Conservation (phyloP, 75 land plant species). For the Adiantum capillusveneris region DNA sequence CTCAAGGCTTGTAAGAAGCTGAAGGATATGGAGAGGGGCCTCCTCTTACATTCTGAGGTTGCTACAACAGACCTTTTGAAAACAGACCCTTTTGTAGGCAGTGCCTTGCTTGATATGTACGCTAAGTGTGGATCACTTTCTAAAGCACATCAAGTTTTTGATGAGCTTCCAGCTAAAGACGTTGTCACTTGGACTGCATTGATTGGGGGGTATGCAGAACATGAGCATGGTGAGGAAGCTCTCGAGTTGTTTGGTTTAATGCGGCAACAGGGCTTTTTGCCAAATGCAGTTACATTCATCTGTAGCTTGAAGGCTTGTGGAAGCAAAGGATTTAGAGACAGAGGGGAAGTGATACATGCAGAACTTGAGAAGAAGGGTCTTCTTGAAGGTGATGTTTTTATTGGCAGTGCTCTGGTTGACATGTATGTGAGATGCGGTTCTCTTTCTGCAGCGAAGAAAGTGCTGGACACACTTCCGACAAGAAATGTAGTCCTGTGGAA, state of each 20-base stretch:
- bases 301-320: slow-evolving; percentile 40
- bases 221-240: slow-evolving; percentile 35
- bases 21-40: slow-evolving; percentile 11
- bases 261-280: slow-evolving; percentile 27
- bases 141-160: slow-evolving; percentile 22
- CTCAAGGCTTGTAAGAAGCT: slow-evolving; percentile 10
- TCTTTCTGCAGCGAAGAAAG: slow-evolving; percentile 20
- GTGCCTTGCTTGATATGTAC: slow-evolving; percentile 46
- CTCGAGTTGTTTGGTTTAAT: slow-evolving; percentile 22
- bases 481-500: slow-evolving; percentile 41
- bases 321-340: slow-evolving; percentile 30
- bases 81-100: slow-evolving; percentile 22
- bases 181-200: slow-evolving; percentile 37
- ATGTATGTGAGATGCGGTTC: slow-evolving; percentile 51
- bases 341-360: slow-evolving; percentile 49
- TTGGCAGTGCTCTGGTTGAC: slow-evolving; percentile 53
- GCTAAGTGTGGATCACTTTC: slow-evolving; percentile 41
- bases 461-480: slow-evolving; percentile 24
- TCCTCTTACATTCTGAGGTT: slow-evolving; percentile 1
- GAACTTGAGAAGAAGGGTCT: slow-evolving; percentile 35
- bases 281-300: slow-evolving; percentile 32
- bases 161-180: slow-evolving; percentile 16
- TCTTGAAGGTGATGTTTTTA: slow-evolving; percentile 14
- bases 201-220: slow-evolving; percentile 39
- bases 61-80: slow-evolving; percentile 4